These are phyloP conservation scores for Discostella stelligeroides DNA, from an alignment of 108 stramenopile genomes.

Conservation along the genomic window DNA sequence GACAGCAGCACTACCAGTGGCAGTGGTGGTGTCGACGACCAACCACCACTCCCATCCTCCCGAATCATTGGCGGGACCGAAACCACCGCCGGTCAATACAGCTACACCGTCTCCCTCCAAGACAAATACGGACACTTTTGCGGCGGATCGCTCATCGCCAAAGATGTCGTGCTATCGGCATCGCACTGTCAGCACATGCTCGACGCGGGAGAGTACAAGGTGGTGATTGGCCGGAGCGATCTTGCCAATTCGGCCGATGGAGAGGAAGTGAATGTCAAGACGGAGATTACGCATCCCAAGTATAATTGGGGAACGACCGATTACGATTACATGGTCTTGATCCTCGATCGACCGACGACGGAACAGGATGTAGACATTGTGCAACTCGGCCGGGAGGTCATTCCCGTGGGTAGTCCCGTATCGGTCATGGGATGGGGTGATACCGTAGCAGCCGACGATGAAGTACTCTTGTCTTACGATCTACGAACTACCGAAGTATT, in stretches of 20 bases:
- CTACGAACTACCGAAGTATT: conserved; percentile 18
- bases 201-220: neutral
- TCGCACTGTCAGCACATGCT: conserved; percentile 30
- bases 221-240: conserved; percentile 4
- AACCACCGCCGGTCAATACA: conserved; percentile 21
- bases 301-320: conserved; percentile 2
- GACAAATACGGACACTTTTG: conserved; percentile 19
- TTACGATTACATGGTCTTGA: conserved; percentile 25
- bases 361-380: conserved; percentile 8
- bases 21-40: no score
- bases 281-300: conserved; percentile 7
- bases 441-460: neutral
- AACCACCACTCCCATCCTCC: no score
- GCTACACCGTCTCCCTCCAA: conserved; percentile 26
- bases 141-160: conserved; percentile 28
- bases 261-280: conserved; percentile 9
- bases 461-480: no score
- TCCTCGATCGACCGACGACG: conserved; percentile 4
- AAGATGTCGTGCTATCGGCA: conserved; percentile 28
- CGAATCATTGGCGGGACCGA: conserved; percentile 44
- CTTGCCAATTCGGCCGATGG: conserved; percentile 9
- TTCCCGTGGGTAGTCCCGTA: neutral
- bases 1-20: no score
- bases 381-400: neutral
- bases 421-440: conserved; percentile 21